Percentiles rank a stretch among this genome's conserved stretches.
These are phyloP conservation scores for Amanita rimosa DNA, from an alignment of 768 basidiomycete genomes.

Conservation along the genomic window DNA sequence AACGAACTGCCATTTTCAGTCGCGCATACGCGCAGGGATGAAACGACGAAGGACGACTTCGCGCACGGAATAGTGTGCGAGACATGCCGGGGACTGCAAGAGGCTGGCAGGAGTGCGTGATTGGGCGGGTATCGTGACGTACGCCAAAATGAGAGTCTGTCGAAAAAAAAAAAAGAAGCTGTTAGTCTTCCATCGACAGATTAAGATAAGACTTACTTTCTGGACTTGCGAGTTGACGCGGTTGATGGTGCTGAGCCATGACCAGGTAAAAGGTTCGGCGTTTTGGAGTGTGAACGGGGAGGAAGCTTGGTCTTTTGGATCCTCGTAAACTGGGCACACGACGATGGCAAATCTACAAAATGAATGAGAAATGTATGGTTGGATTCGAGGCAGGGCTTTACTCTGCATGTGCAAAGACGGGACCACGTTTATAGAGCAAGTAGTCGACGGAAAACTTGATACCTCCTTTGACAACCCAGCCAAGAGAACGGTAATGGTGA, in stretches of 20 bases:
- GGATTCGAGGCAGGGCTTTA: conserved; percentile 25
- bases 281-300: conserved; percentile 62
- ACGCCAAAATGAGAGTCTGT: conserved; percentile 82
- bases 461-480: conserved; percentile 94
- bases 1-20: conserved; percentile 27
- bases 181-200: background rate
- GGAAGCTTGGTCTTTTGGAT: conserved; percentile 53
- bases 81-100: conserved; percentile 60
- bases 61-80: conserved; percentile 67
- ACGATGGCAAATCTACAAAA: conserved; percentile 72
- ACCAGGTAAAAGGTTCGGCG: conserved; percentile 72
- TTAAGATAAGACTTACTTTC: conserved; percentile 44
- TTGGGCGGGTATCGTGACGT: conserved; percentile 84
- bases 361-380: conserved; percentile 1
- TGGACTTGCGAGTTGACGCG: conserved; percentile 95
- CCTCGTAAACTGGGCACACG: conserved; percentile 86
- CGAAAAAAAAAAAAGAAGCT: background rate
- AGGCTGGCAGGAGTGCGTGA: conserved; percentile 39
- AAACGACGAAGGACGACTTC: conserved; percentile 83
- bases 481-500: conserved; percentile 91
- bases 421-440: conserved; percentile 88
- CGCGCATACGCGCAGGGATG: conserved; percentile 87
- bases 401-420: conserved; percentile 95
- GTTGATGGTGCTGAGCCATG: conserved; percentile 95
- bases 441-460: conserved; percentile 98